Evolutionary conservation across 177 flowering plant genomes (phyloP), one percentile per base, ranked within the genome.

Genomic region (Telopea speciosissima): DNA sequence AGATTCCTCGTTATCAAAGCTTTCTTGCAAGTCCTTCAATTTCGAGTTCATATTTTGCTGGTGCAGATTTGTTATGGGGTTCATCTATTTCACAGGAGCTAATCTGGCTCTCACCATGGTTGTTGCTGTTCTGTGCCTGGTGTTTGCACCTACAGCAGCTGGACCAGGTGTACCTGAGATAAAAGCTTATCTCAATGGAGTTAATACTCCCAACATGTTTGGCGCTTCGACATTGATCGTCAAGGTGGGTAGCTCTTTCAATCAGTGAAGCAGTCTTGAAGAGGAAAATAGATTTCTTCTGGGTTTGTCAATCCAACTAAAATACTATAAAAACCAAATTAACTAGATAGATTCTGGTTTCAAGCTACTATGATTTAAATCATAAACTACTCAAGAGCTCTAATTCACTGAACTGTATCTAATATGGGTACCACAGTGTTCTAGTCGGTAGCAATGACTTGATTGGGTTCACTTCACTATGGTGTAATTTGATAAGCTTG

Each of bases 121-220:
- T 21, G 98, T 96, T 63, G 78, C 97, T 21, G 52, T 82, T 28
- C 87, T 93, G 2, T 84, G 88, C 52, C 94, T 88, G 40, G 79
- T 73, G 17, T 87, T 91, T 70, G 98, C 98, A 3, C 98, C 98
- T 2, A 87, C 98, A 0, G 98, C 98, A 1, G 98, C 98, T 40
- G 98, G 98, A n/a, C 92, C 98, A 49, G 97, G 97, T 11, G 89
- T 93, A 64, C 98, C 98, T 1, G 98, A 93, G 78, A 87, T 93
- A 76, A 93, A 93, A 81, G 98, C 98, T 65, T 93, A 93, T 79
- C 89, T 91, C 49, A 93, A 93, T 81, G 98, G 98, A 59, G 84
- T 93, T 24, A 92, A 93, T 70, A 89, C 97, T 40, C 97, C 97
- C 44, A 80, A 89, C 77, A 91, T 93, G 96, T 91, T 75, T 73